Evolutionary conservation across 371 early-diverging fungal species (phyloP).

Genomic region (Globomyces sp.): DNA sequence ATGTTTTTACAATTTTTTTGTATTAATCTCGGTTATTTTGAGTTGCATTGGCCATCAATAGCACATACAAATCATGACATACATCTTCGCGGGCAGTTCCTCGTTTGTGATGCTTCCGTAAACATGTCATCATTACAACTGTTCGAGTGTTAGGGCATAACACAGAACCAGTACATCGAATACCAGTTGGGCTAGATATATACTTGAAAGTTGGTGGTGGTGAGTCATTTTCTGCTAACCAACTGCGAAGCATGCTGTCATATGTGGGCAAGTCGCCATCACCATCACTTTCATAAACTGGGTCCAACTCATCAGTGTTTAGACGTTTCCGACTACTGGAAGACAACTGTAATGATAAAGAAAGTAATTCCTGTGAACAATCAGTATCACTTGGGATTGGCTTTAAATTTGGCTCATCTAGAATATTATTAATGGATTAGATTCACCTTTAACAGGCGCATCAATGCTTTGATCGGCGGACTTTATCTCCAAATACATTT

Average conservation of each 20-base stretch:
- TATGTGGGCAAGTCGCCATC: neutral
- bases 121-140: neutral
- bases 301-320: too few relatives aligned
- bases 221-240: neutral
- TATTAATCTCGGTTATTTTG: neutral
- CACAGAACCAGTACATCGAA: conserved; percentile 4
- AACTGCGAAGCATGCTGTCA: neutral
- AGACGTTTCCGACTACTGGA: too few relatives aligned
- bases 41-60: neutral
- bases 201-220: conserved; percentile 9
- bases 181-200: neutral
- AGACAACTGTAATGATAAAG: too few relatives aligned
- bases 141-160: neutral
- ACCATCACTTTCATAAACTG: conserved; percentile 8
- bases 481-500: conserved; percentile 3
- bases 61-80: conserved; percentile 9
- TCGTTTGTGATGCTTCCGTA: conserved; percentile 9
- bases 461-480: too few relatives aligned
- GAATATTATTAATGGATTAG: too few relatives aligned
- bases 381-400: too few relatives aligned
- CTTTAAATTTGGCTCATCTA: too few relatives aligned
- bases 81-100: conserved; percentile 15
- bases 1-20: neutral
- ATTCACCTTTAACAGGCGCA: too few relatives aligned
- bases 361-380: too few relatives aligned